Percentiles rank a stretch among this genome's conserved stretches.
phyloP scores from a whole-genome alignment of 495 filamentous ascomycete species.

The Lasiosphaeria ovina region DNA sequence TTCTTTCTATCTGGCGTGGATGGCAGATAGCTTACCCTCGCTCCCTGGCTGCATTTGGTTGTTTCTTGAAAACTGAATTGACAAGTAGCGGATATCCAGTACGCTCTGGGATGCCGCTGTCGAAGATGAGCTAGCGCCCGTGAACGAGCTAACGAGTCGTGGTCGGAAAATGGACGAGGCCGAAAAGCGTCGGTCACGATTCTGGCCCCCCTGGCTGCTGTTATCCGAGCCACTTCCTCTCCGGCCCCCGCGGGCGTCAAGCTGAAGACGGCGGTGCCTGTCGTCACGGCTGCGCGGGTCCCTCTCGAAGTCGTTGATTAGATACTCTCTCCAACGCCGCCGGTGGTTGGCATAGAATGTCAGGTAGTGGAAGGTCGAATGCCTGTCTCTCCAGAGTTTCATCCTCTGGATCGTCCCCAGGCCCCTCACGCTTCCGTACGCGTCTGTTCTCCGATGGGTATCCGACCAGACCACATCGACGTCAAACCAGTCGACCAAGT shows the following conservation, averaged over 20 bases:
- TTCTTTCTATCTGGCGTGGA: background rate
- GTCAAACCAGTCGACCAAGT: slow-evolving; percentile 38
- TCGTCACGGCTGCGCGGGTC: slow-evolving; percentile 34
- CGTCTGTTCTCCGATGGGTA: slow-evolving; percentile 31
- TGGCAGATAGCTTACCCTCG: slow-evolving; percentile 19
- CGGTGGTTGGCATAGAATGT: slow-evolving; percentile 36
- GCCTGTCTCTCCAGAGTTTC: slow-evolving; percentile 38
- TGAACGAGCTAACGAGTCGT: background rate
- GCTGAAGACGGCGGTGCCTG: slow-evolving; percentile 29
- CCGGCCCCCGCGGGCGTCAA: slow-evolving; percentile 27
- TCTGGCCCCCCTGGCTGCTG: slow-evolving; percentile 15
- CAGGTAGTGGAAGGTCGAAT: slow-evolving; percentile 33
- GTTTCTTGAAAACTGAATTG: slow-evolving; percentile 34
- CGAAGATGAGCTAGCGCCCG: slow-evolving; percentile 12
- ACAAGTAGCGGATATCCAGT: slow-evolving; percentile 32
- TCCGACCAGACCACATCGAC: slow-evolving; percentile 39
- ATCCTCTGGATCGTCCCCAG: slow-evolving; percentile 38
- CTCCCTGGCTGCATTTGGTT: slow-evolving; percentile 22
- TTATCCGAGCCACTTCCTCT: slow-evolving; percentile 29
- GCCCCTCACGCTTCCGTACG: slow-evolving; percentile 34
- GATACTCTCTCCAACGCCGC: slow-evolving; percentile 35
- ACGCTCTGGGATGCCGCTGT: slow-evolving; percentile 7
- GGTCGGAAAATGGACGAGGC: slow-evolving; percentile 30
- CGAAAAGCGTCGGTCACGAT: slow-evolving; percentile 27
- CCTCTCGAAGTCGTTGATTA: slow-evolving; percentile 31